A percentile compares a stretch with the other conserved stretches of the same genome.
phyloP scores from a whole-genome alignment of 2,329 filamentous ascomycete species.

The Colletotrichum australisinense region DNA sequence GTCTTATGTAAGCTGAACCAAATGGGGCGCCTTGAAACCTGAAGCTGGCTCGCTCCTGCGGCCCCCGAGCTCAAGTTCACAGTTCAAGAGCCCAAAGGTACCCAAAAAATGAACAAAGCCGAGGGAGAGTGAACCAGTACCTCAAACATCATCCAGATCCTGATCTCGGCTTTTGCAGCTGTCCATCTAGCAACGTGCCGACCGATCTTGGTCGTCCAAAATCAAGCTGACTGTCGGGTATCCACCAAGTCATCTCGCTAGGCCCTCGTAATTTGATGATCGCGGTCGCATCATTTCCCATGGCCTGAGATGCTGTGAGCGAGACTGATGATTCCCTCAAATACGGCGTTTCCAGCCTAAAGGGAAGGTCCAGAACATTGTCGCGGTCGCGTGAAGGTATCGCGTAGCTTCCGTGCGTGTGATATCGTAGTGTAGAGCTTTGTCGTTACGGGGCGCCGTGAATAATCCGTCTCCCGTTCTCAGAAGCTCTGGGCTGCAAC shows the following conservation, averaged over 20 bases:
- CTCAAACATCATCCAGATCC: no score
- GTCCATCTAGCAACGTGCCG: not conserved
- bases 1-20: not conserved
- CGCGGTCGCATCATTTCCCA: not conserved
- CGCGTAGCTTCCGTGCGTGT: not conserved
- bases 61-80: not conserved
- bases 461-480: no score
- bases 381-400: not conserved
- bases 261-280: not conserved
- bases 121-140: not conserved
- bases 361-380: no score
- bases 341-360: no score
- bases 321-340: no score
- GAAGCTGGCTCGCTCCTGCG: not conserved
- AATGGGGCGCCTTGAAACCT: not conserved
- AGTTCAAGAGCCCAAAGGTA: not conserved
- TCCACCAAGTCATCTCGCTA: not conserved
- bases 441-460: not conserved
- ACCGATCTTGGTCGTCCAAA: not conserved
- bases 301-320: not conserved
- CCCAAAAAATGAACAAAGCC: not conserved
- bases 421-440: not conserved
- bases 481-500: not conserved
- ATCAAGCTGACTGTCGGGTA: not conserved
- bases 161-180: not conserved